These are phyloP conservation scores for Clitopilus hobsonii DNA, from an alignment of 768 basidiomycete species.

Conservation along the genomic window DNA sequence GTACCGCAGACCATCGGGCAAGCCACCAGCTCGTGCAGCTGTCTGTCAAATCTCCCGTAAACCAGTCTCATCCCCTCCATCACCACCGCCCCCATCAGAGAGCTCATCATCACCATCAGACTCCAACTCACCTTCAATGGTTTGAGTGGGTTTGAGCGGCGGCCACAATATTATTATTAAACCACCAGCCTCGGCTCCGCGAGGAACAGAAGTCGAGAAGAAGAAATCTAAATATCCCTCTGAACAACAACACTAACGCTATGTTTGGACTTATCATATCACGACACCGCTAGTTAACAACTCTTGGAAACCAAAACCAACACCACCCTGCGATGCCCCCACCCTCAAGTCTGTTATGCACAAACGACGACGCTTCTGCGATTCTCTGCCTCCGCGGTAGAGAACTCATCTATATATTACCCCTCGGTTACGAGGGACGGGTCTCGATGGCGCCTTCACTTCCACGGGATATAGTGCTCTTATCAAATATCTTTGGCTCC, in stretches of 20 bases:
- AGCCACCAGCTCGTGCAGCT: background rate
- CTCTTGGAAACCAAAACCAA: background rate
- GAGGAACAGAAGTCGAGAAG: background rate
- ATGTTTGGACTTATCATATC: background rate
- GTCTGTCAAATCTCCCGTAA: background rate
- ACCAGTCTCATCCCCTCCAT: background rate
- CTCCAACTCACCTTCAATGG: background rate
- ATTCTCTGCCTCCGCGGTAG: background rate
- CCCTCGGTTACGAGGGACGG: background rate
- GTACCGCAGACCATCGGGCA: background rate
- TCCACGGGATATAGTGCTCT: background rate
- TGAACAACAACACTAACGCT: background rate
- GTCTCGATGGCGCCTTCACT: background rate
- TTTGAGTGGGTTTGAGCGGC: background rate
- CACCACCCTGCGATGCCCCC: background rate
- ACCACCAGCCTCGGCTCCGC: background rate
- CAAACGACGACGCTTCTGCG: background rate
- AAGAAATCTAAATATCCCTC: background rate
- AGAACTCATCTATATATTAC: background rate
- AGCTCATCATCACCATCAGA: background rate
- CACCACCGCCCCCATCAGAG: constrained; percentile 1
- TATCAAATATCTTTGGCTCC: background rate
- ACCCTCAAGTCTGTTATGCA: background rate
- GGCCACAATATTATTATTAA: background rate
- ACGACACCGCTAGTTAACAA: background rate